A percentile compares a stretch with the other conserved stretches of the same genome.
Evolutionary conservation across 164 flowering plant species (phyloP).

Genomic region (Chimonanthus praecox): DNA sequence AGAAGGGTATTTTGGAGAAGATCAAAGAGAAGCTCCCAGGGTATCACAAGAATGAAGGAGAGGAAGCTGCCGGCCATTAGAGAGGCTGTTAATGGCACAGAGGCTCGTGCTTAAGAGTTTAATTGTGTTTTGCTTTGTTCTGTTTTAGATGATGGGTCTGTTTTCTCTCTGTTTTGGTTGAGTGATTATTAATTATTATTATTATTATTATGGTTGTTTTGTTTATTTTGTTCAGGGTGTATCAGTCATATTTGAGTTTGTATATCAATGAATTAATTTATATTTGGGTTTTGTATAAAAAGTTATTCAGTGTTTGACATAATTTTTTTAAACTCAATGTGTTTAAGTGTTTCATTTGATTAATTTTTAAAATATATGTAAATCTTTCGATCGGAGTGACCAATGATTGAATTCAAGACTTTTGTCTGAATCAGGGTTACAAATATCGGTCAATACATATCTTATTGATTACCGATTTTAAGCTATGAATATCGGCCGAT

Average conservation of each 20-base stretch:
- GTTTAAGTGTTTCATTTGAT: too few species aligned
- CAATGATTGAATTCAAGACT: too few species aligned
- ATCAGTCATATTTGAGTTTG: too few species aligned
- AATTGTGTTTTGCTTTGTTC: not conserved
- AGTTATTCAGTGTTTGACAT: too few species aligned
- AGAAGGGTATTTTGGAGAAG: conserved; percentile 59
- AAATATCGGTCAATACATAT: too few species aligned
- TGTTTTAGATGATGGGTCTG: not conserved
- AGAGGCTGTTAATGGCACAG: not conserved
- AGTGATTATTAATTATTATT: not conserved
- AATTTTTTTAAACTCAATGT: too few species aligned
- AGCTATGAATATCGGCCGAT: too few species aligned
- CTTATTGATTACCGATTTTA: too few species aligned
- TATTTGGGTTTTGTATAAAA: not conserved
- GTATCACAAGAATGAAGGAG: conserved; percentile 16
- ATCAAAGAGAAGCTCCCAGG: conserved; percentile 70
- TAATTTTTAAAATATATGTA: too few species aligned
- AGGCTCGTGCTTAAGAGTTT: not conserved
- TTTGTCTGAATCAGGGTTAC: too few species aligned
- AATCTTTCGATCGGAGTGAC: too few species aligned
- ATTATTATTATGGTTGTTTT: not conserved
- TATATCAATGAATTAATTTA: not conserved
- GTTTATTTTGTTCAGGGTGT: not conserved
- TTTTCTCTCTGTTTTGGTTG: not conserved
- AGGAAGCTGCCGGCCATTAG: conserved; percentile 4